Conservation (phyloP, 2,329 filamentous ascomycete species). For the Verticillium longisporum region DNA sequence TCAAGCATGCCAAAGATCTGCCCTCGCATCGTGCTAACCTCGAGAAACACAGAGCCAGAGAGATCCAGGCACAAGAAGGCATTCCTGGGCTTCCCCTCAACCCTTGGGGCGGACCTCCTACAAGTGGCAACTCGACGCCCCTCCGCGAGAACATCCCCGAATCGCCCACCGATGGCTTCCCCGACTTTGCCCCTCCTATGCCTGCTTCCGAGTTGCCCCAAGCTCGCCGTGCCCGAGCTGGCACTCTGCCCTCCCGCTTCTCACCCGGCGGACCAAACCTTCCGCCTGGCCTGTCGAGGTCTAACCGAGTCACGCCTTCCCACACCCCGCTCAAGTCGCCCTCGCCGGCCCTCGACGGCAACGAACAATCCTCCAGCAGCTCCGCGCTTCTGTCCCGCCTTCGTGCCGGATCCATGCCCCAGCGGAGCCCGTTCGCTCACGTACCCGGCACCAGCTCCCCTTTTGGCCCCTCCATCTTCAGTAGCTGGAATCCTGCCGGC, state of each 20-base stretch:
- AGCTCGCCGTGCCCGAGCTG: slow-evolving; percentile 77
- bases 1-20: background rate
- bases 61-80: slow-evolving; percentile 96
- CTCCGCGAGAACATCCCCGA: slow-evolving; percentile 96
- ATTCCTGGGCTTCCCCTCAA: slow-evolving; percentile 60
- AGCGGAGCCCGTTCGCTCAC: slow-evolving; percentile 63
- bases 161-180: slow-evolving; percentile 92
- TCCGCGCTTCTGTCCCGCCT: slow-evolving; percentile 77
- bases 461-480: slow-evolving; percentile 87
- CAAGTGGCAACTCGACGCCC: slow-evolving; percentile 92
- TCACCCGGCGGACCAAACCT: slow-evolving; percentile 65
- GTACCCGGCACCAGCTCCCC: slow-evolving; percentile 43
- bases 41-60: slow-evolving; percentile 62
- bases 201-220: slow-evolving; percentile 62
- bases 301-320: slow-evolving; percentile 77
- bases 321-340: slow-evolving; percentile 78
- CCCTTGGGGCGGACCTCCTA: slow-evolving; percentile 92
- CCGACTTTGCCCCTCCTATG: slow-evolving; percentile 68
- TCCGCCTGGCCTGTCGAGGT: slow-evolving; percentile 60
- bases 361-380: slow-evolving; percentile 43
- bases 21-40: background rate
- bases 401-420: slow-evolving; percentile 89
- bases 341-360: slow-evolving; percentile 45
- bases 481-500: slow-evolving; percentile 66
- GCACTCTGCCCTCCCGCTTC: slow-evolving; percentile 93